Evolutionary conservation across 1,284 basidiomycete genomes (phyloP), one percentile per base, ranked within the genome.

Genomic region (Lentinula novae-zelandiae): DNA sequence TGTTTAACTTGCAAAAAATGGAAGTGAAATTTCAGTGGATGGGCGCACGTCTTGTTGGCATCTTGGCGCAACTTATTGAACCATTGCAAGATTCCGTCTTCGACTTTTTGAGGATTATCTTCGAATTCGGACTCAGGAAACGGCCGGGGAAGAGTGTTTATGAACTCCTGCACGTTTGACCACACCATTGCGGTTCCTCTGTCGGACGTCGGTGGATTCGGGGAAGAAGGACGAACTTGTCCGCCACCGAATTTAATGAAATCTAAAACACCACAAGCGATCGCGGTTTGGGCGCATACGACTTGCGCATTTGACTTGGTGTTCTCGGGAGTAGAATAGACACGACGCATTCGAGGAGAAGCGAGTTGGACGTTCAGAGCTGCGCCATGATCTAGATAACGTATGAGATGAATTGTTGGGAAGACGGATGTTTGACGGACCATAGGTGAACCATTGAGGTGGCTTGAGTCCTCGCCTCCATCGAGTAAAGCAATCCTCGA

Each of bases 321-420:
- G 17, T 40, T 17, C 9, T 42, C 39, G 12, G 46, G 48, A 9
- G 60, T 51, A 9, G 54, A 61, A 42, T 57, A 61, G 38, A 61
- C 53, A 38, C 60, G 60, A 44, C 34, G 46, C 13, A 8, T 46
- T 20, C 15, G 17, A 15, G 17, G 40, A 55, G 44, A 46, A 3
- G 53, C 13, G 22, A 61, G 36, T n/a, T 57, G 60, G 6, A 61
- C 46, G 9, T 34, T 48, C 17, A 61, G 53, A 52, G 49, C 48
- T n/a, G 49, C 53, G 15, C 60, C 60, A 36, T 39, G 34, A 27
- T 51, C 60, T 61, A 22, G 3, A 34, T 27, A 39, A 15, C 38
- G 12, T 50, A 20, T 38, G 8, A 54, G 33, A 15, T 10, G 42
- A 9, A 17, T 10, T 3, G n/a, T 22, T 20, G 15, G 12, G 17